These are phyloP conservation scores for Mitragyna speciosa DNA, from an alignment of 257 asterid genomes.

Conservation along the genomic window DNA sequence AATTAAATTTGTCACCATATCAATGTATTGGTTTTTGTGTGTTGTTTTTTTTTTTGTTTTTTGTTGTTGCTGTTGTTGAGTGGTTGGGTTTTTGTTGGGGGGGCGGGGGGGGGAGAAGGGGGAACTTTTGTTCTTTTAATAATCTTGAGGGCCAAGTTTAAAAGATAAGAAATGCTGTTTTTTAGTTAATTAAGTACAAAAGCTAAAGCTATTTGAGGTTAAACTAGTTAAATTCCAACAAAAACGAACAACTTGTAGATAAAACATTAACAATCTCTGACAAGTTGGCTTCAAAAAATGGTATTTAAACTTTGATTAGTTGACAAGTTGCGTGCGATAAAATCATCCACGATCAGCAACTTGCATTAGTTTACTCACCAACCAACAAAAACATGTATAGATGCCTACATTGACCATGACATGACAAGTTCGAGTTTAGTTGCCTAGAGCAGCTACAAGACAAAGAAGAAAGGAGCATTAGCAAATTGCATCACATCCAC, in stretches of 20 bases:
- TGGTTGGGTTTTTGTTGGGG: too few relatives aligned
- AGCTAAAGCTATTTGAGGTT: not conserved
- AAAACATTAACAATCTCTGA: not conserved
- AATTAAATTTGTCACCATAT: too few relatives aligned
- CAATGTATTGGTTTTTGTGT: too few relatives aligned
- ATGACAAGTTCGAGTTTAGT: not conserved
- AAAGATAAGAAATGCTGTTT: not conserved
- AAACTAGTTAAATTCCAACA: not conserved
- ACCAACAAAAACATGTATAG: not conserved
- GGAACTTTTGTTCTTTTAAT: too few relatives aligned
- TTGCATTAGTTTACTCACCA: not conserved
- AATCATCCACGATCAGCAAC: not conserved
- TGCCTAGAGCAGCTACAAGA: not conserved
- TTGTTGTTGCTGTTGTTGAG: too few relatives aligned
- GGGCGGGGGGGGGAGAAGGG: too few relatives aligned
- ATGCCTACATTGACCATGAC: too few relatives aligned
- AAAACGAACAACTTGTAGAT: not conserved
- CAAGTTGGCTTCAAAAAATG: constrained; percentile 7
- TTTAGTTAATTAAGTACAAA: too few relatives aligned
- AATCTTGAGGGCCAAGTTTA: too few relatives aligned
- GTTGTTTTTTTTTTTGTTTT: too few relatives aligned
- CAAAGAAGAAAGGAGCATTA: not conserved
- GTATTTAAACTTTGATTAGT: not conserved
- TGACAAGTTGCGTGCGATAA: not conserved
- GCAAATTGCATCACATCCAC: not conserved